phyloP scores from a whole-genome alignment of 257 asterid genomes.

The Solanum pimpinellifolium region DNA sequence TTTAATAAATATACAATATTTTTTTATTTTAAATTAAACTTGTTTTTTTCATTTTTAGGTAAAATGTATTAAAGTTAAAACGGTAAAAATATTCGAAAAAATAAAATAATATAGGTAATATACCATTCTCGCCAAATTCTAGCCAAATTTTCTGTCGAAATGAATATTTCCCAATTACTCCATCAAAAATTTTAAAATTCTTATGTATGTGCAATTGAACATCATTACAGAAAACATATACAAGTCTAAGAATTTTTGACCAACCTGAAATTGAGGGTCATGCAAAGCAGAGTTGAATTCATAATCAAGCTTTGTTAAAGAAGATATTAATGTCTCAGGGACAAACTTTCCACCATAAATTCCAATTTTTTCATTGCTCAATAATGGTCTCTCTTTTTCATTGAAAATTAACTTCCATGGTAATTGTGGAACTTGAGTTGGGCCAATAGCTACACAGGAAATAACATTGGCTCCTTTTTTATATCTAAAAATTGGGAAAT shows the following conservation, averaged over 20 bases:
- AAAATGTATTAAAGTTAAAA: too few species aligned
- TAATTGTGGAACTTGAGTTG: neutral
- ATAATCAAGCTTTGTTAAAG: slow-evolving; percentile 35
- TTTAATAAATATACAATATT: too few species aligned
- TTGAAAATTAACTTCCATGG: neutral
- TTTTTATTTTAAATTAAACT: too few species aligned
- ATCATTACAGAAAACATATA: neutral
- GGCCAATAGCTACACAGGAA: neutral
- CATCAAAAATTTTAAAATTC: too few species aligned
- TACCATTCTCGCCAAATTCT: too few species aligned
- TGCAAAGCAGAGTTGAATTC: slow-evolving; percentile 29
- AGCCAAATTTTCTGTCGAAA: too few species aligned
- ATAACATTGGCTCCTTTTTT: neutral
- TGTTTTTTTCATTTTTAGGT: too few species aligned
- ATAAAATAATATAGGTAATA: too few species aligned
- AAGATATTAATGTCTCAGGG: slow-evolving; percentile 47
- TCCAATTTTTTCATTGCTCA: slow-evolving; percentile 39
- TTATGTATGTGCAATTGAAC: too few species aligned
- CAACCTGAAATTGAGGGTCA: slow-evolving; percentile 50
- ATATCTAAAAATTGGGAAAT: neutral
- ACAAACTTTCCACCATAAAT: slow-evolving; percentile 66
- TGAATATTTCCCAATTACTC: too few species aligned
- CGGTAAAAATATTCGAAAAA: too few species aligned
- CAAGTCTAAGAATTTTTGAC: neutral
- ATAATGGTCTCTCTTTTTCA: neutral